Evolutionary conservation across 1,284 basidiomycete species (phyloP).

Genomic region (Ceratobasidium sp.): DNA sequence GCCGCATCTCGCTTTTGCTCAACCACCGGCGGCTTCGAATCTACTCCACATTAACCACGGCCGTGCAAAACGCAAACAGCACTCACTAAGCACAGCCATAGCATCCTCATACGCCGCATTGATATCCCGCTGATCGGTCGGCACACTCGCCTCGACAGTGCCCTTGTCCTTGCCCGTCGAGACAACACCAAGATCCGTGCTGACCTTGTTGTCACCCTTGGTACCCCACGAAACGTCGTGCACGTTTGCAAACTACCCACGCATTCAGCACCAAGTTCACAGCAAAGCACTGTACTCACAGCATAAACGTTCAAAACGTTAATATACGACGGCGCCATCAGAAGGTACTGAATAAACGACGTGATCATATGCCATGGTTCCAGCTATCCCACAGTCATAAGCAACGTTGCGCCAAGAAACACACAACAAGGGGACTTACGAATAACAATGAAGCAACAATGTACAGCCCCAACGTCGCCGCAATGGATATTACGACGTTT

Average conservation of each 20-base stretch:
- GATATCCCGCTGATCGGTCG: conserved; percentile 86
- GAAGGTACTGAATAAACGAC: conserved; percentile 91
- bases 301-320: conserved; percentile 91
- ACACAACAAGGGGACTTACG: conserved; percentile 65
- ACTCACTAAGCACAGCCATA: conserved; percentile 71
- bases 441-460: conserved; percentile 83
- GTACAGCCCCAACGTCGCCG: conserved; percentile 90
- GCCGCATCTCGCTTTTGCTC: conserved; percentile 72
- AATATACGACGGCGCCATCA: conserved; percentile 94
- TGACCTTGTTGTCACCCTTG: conserved; percentile 89
- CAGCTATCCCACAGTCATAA: conserved; percentile 63
- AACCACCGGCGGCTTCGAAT: conserved; percentile 74
- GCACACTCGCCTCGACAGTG: conserved; percentile 84
- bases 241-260: conserved; percentile 82
- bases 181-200: conserved; percentile 86
- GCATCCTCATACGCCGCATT: conserved; percentile 89
- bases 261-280: conserved; percentile 32
- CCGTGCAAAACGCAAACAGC: not conserved
- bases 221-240: conserved; percentile 93
- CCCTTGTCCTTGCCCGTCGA: conserved; percentile 67
- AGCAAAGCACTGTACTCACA: conserved; percentile 60
- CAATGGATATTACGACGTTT: conserved; percentile 85
- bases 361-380: conserved; percentile 96
- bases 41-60: not conserved
- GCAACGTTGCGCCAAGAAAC: conserved; percentile 52